Conservation (phyloP, 768 basidiomycete genomes). For the Mycena leptocephala region DNA sequence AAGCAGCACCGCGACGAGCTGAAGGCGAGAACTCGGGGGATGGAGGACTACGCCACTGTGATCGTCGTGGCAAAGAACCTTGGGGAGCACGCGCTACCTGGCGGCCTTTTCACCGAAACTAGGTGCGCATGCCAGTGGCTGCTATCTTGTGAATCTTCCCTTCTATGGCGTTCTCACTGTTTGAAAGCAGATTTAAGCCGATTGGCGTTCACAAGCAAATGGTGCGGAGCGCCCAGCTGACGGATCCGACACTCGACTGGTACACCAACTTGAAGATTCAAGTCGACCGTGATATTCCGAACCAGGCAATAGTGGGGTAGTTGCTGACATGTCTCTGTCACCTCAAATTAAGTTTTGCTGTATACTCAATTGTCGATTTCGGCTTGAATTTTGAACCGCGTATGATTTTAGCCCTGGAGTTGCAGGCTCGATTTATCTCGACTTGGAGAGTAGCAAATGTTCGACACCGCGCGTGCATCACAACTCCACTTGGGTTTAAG, state of each 20-base stretch:
- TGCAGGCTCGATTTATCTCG: too few species aligned
- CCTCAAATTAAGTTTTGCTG: too few species aligned
- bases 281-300: conserved; percentile 13
- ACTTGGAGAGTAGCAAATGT: too few species aligned
- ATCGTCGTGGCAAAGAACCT: not conserved
- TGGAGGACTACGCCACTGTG: conserved; percentile 26
- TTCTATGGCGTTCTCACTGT: not conserved
- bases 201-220: conserved; percentile 5
- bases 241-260: conserved; percentile 26
- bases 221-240: conserved; percentile 12
- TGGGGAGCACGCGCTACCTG: conserved; percentile 14
- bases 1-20: conserved; percentile 23
- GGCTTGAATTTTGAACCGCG: too few species aligned
- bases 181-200: conserved; percentile 25
- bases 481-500: too few species aligned
- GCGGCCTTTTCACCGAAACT: conserved; percentile 5
- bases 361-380: too few species aligned
- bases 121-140: not conserved
- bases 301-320: conserved; percentile 1
- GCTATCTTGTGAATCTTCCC: too few species aligned
- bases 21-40: conserved; percentile 7
- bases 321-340: too few species aligned
- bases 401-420: too few species aligned
- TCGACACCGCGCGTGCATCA: too few species aligned
- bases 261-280: not conserved